These are phyloP conservation scores for Golubevia sp. DNA, from an alignment of 1,284 basidiomycete species.

Conservation along the genomic window DNA sequence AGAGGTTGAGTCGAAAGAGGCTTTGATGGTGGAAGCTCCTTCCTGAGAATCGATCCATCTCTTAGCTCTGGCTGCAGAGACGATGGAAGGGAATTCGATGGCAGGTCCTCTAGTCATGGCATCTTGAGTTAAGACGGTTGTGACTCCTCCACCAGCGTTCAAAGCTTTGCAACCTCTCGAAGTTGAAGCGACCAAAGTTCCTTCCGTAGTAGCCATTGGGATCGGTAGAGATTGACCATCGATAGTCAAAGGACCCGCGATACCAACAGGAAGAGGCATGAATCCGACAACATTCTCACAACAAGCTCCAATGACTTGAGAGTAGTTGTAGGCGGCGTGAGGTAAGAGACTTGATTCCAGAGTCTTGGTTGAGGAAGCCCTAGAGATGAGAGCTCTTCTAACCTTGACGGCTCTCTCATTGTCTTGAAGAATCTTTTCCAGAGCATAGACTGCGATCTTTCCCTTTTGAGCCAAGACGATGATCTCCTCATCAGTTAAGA, in stretches of 20 bases:
- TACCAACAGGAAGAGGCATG: slow-evolving; percentile 93
- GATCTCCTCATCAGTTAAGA: slow-evolving; percentile 55
- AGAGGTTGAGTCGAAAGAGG: slow-evolving; percentile 86
- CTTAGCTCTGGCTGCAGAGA: slow-evolving; percentile 80
- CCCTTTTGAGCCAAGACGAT: slow-evolving; percentile 54
- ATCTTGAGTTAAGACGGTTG: slow-evolving; percentile 88
- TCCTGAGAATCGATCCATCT: slow-evolving; percentile 85
- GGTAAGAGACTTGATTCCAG: slow-evolving; percentile 85
- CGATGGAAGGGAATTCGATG: slow-evolving; percentile 87
- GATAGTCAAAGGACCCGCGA: slow-evolving; percentile 91
- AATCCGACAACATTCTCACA: slow-evolving; percentile 99
- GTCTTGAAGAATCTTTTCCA: slow-evolving; percentile 57
- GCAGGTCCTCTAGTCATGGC: slow-evolving; percentile 98
- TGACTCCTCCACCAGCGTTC: slow-evolving; percentile 92
- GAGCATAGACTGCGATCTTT: slow-evolving; percentile 49
- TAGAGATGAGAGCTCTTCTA: slow-evolving; percentile 65
- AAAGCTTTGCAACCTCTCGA: slow-evolving; percentile 97
- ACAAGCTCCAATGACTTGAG: slow-evolving; percentile 91
- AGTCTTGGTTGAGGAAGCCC: slow-evolving; percentile 81
- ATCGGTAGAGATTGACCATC: slow-evolving; percentile 86
- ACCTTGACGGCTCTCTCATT: slow-evolving; percentile 49
- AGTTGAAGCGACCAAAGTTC: slow-evolving; percentile 94
- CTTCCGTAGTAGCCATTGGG: slow-evolving; percentile 99
- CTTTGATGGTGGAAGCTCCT: slow-evolving; percentile 77
- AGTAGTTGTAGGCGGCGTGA: slow-evolving; percentile 87